These are phyloP conservation scores for Tolypocladium ophioglossoides DNA, from an alignment of 2,329 filamentous ascomycete species.

Conservation along the genomic window DNA sequence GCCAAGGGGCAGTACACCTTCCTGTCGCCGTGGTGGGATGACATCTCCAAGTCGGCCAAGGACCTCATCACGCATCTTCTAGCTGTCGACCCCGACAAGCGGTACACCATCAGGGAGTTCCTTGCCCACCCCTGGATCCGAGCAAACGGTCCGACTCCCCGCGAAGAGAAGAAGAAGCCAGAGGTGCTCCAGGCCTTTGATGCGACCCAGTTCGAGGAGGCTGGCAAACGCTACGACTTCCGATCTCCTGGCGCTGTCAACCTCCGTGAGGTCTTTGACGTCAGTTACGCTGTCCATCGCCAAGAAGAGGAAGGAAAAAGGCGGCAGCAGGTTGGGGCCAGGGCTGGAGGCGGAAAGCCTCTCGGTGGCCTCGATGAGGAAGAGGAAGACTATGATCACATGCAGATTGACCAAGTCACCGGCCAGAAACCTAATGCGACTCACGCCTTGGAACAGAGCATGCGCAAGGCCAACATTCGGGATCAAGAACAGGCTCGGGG, in stretches of 20 bases:
- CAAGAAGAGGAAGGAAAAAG: constrained; percentile 95
- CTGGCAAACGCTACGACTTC: constrained; percentile 75
- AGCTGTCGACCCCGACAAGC: constrained; percentile 89
- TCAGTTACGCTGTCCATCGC: constrained; percentile 93
- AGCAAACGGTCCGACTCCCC: constrained; percentile 46
- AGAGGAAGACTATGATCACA: constrained; percentile 47
- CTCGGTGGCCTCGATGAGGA: constrained; percentile 60
- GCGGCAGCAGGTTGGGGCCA: constrained; percentile 70
- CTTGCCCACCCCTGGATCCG: constrained; percentile 90
- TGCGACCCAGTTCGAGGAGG: constrained; percentile 38
- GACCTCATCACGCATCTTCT: constrained; percentile 89
- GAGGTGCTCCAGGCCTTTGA: constrained; percentile 44
- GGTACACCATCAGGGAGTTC: constrained; percentile 89
- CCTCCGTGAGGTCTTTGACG: constrained; percentile 92
- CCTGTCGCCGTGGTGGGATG: constrained; percentile 97
- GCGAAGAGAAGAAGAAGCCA: constrained; percentile 48
- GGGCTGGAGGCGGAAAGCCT: constrained; percentile 48
- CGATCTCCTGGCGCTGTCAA: constrained; percentile 91
- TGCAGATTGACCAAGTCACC: constrained; percentile 53
- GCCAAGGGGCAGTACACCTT: constrained; percentile 96
- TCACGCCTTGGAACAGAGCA: constrained; percentile 71
- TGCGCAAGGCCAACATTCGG: constrained; percentile 71
- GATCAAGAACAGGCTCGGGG: constrained; percentile 29
- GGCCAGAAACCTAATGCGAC: constrained; percentile 38
- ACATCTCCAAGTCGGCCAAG: constrained; percentile 90